These are phyloP conservation scores for Penicillium bialowiezense DNA, from an alignment of 495 filamentous ascomycete genomes.

Conservation along the genomic window DNA sequence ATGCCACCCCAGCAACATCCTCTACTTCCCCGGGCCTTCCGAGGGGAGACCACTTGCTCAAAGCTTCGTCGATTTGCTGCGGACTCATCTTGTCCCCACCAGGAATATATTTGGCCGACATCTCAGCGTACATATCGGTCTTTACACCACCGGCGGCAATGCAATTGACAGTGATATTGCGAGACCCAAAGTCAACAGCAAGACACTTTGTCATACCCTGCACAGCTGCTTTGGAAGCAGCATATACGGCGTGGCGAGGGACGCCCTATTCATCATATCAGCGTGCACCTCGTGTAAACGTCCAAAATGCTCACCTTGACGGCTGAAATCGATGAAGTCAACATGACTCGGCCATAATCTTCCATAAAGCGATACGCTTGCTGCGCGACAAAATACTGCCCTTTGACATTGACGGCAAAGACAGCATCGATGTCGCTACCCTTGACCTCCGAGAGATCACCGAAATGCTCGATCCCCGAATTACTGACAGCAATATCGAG, in stretches of 20 bases:
- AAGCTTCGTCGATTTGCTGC: slow-evolving; percentile 23
- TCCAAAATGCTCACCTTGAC: slow-evolving; percentile 13
- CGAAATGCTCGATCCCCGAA: slow-evolving; percentile 54
- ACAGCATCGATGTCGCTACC: slow-evolving; percentile 53
- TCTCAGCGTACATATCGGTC: slow-evolving; percentile 39
- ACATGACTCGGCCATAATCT: slow-evolving; percentile 33
- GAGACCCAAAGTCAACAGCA: slow-evolving; percentile 51
- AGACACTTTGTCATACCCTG: slow-evolving; percentile 55
- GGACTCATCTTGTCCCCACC: slow-evolving; percentile 31
- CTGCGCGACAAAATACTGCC: slow-evolving; percentile 64
- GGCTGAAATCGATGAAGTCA: slow-evolving; percentile 33
- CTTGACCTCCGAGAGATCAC: slow-evolving; percentile 42
- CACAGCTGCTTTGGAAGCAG: slow-evolving; percentile 52
- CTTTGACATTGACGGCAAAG: slow-evolving; percentile 54
- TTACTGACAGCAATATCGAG: slow-evolving; percentile 51
- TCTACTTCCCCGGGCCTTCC: slow-evolving; percentile 50
- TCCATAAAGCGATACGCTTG: slow-evolving; percentile 62
- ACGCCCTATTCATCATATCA: slow-evolving; percentile 14
- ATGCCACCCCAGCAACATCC: slow-evolving; percentile 52
- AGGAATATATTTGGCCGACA: slow-evolving; percentile 36
- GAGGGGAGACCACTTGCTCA: slow-evolving; percentile 36
- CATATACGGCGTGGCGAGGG: slow-evolving; percentile 40
- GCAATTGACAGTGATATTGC: slow-evolving; percentile 52
- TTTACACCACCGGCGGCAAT: slow-evolving; percentile 48
- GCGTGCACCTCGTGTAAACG: neutral